Conservation (phyloP, 2,329 filamentous ascomycete genomes). For the Colletotrichum truncatum region DNA sequence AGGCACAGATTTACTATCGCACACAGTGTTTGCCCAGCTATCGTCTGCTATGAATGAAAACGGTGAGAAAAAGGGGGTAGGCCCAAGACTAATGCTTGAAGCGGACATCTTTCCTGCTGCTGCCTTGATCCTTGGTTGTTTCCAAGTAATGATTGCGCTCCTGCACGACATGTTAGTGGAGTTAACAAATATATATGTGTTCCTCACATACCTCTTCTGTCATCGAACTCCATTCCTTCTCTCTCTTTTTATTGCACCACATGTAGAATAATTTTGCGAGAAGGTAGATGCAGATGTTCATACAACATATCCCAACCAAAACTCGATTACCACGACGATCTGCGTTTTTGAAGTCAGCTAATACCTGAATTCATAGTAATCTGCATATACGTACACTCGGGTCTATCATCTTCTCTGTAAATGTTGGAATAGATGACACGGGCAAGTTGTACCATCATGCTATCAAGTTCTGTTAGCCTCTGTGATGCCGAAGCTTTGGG, state of each 20-base stretch:
- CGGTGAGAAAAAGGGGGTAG: not conserved
- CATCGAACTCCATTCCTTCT: constrained; percentile 58
- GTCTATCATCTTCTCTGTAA: constrained; percentile 56
- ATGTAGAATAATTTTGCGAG: constrained; percentile 63
- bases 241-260: constrained; percentile 55
- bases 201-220: constrained; percentile 40
- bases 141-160: constrained; percentile 22
- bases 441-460: constrained; percentile 55
- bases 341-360: not conserved
- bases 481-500: not conserved
- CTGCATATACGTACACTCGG: constrained; percentile 39
- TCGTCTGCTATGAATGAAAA: too few species aligned
- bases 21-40: too few species aligned
- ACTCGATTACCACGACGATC: constrained; percentile 30
- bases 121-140: constrained; percentile 30
- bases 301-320: constrained; percentile 34
- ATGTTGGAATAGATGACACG: constrained; percentile 57
- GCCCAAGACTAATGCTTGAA: constrained; percentile 13
- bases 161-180: not conserved
- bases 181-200: not conserved
- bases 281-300: constrained; percentile 46
- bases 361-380: not conserved
- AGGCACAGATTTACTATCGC: too few species aligned
- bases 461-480: not conserved
- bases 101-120: constrained; percentile 25